Evolutionary conservation across 1,284 basidiomycete species (phyloP), one percentile per base, ranked within the genome.

Genomic region (Boletus mariae): DNA sequence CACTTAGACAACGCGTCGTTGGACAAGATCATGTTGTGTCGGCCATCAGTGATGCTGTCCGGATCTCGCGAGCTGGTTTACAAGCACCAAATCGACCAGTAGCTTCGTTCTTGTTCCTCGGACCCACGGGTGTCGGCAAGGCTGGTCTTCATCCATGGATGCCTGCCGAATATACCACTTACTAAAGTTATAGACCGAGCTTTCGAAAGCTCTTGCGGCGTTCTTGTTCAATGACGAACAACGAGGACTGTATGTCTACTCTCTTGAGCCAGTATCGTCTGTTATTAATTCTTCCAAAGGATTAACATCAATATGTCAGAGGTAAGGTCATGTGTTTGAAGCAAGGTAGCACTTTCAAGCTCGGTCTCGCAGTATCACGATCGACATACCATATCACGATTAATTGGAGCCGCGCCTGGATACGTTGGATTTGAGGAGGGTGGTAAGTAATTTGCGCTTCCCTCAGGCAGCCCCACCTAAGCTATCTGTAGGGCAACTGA

Each of bases 391-490:
- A 88, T 97, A 40, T 93, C 92, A 1, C 80, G 93, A 3, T 75
- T 97, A 17, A 92, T 97, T 49, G 94, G 94, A 56, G 90, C 94
- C 0, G 90, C 93, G 0, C 92, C 93, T 5, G 93, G 94, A 7
- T 97, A 95, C 63, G 87, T 98, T 17, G 96, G 95, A 2, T 92
- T 93, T 63, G 93, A 98, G 63, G 92, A 96, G 71, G 92, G 90
- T 9, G 93, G 88, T 70, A 59, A 50, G 67, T 49, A 10, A 20
- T 45, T 38, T 6, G 12, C 4, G 8, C 4, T 31, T 45, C 9
- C 1, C 3, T 38, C 20, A n/a, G 29, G 57, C 10, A 13, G 32
- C 20, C 17, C 31, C 8, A 29, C 32, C 31, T 49, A 50, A 45
- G 45, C 31, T 20, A 41, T 44, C 7, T 20, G 20, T 46, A 80